Conservation (phyloP, 495 filamentous ascomycete genomes). For the Daldinia bambusicola region DNA sequence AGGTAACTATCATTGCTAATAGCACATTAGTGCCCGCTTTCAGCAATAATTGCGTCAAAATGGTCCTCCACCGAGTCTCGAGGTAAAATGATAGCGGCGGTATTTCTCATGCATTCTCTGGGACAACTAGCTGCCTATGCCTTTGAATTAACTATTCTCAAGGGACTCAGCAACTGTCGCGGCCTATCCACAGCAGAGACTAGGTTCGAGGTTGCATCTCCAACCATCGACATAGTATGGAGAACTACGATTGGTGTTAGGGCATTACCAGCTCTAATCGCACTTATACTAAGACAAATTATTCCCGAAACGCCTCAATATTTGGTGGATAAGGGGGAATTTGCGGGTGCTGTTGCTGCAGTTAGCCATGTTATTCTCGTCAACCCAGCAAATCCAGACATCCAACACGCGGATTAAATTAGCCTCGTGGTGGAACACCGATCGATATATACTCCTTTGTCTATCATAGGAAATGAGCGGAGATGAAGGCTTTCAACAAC, state of each 20-base stretch:
- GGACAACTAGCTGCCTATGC: constrained; percentile 68
- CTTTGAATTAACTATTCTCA: constrained; percentile 57
- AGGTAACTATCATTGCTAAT: constrained; percentile 11
- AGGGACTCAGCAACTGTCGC: constrained; percentile 59
- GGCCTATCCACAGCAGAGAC: constrained; percentile 58
- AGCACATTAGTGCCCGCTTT: constrained; percentile 49
- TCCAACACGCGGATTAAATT: constrained; percentile 24
- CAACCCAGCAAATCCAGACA: constrained; percentile 29
- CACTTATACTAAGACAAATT: constrained; percentile 66
- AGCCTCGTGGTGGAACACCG: constrained; percentile 10
- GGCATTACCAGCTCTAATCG: constrained; percentile 67
- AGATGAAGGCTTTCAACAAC: not conserved
- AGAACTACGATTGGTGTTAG: constrained; percentile 69
- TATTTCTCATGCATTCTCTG: constrained; percentile 74
- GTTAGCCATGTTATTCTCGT: constrained; percentile 50
- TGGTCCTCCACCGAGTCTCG: constrained; percentile 68
- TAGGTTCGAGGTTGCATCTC: constrained; percentile 53
- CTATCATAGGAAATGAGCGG: constrained; percentile 28
- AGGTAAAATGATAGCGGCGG: constrained; percentile 71
- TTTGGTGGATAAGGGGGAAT: constrained; percentile 38
- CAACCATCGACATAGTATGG: constrained; percentile 62
- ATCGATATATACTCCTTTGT: constrained; percentile 26
- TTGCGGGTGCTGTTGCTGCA: constrained; percentile 36
- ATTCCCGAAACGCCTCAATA: constrained; percentile 72
- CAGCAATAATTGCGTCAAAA: constrained; percentile 70